Percentiles rank a stretch among this genome's conserved stretches.
These are phyloP conservation scores for Mortierella sp. DNA, from an alignment of 371 early-diverging fungal species.

Conservation along the genomic window DNA sequence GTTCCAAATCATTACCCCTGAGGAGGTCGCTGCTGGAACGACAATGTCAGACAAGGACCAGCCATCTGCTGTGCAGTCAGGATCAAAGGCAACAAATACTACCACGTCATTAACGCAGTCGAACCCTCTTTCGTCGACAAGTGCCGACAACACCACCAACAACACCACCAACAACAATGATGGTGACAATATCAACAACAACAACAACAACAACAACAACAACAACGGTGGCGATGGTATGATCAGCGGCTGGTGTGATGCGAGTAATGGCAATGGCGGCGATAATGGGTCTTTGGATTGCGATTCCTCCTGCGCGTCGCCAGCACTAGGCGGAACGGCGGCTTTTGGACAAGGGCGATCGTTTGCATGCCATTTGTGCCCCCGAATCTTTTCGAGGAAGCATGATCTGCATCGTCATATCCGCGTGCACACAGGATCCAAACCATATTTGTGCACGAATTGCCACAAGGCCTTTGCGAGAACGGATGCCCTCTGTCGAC, in stretches of 20 bases:
- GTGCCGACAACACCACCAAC: not conserved
- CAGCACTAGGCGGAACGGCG: not conserved
- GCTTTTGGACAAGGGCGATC: slow-evolving; percentile 19
- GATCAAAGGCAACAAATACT: not conserved
- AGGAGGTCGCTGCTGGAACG: not conserved
- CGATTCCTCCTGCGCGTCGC: not conserved
- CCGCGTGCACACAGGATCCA: slow-evolving; percentile 77
- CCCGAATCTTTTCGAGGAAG: slow-evolving; percentile 70
- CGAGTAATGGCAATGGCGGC: not conserved
- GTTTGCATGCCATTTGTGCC: slow-evolving; percentile 58
- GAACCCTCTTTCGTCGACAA: too few species aligned
- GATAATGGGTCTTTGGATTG: not conserved
- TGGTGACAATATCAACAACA: not conserved
- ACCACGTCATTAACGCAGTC: not conserved
- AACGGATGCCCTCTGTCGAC: slow-evolving; percentile 76
- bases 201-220: not conserved
- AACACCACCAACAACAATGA: not conserved
- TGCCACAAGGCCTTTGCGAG: slow-evolving; percentile 78
- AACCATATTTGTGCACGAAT: slow-evolving; percentile 70
- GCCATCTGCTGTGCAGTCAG: not conserved
- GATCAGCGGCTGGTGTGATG: not conserved
- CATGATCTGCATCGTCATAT: slow-evolving; percentile 79
- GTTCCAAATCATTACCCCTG: not conserved
- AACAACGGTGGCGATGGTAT: not conserved
- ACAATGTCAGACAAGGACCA: not conserved